These are phyloP conservation scores for Anthracocystis walkeri DNA, from an alignment of 1,284 basidiomycete genomes.

Conservation along the genomic window DNA sequence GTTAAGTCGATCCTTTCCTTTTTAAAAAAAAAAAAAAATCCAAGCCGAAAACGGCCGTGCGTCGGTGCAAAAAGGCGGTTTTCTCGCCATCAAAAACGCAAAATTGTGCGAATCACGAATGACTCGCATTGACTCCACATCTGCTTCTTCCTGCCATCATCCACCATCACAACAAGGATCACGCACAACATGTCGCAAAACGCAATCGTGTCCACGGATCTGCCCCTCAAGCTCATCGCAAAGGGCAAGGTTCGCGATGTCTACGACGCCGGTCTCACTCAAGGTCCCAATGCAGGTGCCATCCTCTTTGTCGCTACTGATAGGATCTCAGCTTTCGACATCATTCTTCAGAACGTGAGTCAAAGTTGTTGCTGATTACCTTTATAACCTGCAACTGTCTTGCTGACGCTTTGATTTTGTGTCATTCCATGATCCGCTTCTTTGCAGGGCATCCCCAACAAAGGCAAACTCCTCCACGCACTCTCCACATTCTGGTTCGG, in stretches of 20 bases:
- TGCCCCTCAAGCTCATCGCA: conserved; percentile 66
- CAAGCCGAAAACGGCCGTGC: conserved; percentile 9
- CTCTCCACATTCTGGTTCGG: conserved; percentile 97
- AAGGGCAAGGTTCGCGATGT: conserved; percentile 68
- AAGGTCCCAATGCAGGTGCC: conserved; percentile 54
- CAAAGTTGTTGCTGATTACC: too few species aligned
- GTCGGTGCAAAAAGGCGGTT: not conserved
- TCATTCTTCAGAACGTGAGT: conserved; percentile 72
- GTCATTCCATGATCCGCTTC: too few species aligned
- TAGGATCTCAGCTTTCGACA: conserved; percentile 96
- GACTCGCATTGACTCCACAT: conserved; percentile 20
- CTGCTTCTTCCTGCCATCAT: not conserved
- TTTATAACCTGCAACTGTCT: too few species aligned
- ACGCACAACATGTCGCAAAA: conserved; percentile 25
- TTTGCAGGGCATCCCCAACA: conserved; percentile 82
- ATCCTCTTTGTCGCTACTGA: conserved; percentile 92
- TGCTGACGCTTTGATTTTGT: too few species aligned
- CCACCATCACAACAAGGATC: not conserved
- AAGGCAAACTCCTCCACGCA: conserved; percentile 88
- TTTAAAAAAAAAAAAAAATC: not conserved
- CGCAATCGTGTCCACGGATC: conserved; percentile 55
- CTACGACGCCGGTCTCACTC: conserved; percentile 61
- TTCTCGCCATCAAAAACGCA: not conserved
- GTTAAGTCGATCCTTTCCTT: too few species aligned
- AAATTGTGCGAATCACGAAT: too few species aligned